These are phyloP conservation scores for Zygosaccharomyces bailii DNA, from an alignment of 805 yeast genomes.

Conservation along the genomic window DNA sequence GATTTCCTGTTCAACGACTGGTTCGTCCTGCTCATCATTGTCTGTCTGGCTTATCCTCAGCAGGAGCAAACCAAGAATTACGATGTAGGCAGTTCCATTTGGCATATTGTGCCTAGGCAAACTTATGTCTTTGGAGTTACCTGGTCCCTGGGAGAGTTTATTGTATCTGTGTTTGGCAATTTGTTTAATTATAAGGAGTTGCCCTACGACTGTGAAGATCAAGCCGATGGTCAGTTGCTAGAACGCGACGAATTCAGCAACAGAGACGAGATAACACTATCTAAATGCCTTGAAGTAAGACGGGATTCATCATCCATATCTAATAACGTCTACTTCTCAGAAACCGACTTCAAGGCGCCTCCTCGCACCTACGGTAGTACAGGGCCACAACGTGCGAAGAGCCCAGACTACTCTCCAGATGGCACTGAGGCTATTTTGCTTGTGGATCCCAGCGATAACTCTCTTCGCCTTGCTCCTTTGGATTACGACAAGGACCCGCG, in stretches of 20 bases:
- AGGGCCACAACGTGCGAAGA: neutral
- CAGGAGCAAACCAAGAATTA: neutral
- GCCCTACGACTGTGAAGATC: neutral
- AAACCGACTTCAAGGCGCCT: constrained; percentile 15
- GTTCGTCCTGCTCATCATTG: constrained; percentile 37
- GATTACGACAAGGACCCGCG: constrained; percentile 12
- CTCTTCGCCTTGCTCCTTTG: constrained; percentile 20
- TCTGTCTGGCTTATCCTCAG: constrained; percentile 41
- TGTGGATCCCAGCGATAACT: constrained; percentile 25
- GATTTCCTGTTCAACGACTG: constrained; percentile 37
- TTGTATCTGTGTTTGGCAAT: constrained; percentile 27
- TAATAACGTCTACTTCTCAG: constrained; percentile 31
- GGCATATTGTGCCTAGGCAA: constrained; percentile 43
- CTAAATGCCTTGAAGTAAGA: constrained; percentile 39
- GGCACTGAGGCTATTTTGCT: constrained; percentile 17
- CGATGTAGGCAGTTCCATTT: constrained; percentile 13
- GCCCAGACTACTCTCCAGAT: neutral
- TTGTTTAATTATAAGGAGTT: constrained; percentile 29
- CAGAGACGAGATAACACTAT: constrained; percentile 35
- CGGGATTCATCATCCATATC: constrained; percentile 35
- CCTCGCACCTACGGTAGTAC: constrained; percentile 14
- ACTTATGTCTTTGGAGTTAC: constrained; percentile 39
- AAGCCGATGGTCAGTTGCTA: neutral
- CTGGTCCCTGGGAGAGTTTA: constrained; percentile 37
- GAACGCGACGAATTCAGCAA: constrained; percentile 8